Conservation (phyloP, 768 basidiomycete species). For the Mycena galericulata region DNA sequence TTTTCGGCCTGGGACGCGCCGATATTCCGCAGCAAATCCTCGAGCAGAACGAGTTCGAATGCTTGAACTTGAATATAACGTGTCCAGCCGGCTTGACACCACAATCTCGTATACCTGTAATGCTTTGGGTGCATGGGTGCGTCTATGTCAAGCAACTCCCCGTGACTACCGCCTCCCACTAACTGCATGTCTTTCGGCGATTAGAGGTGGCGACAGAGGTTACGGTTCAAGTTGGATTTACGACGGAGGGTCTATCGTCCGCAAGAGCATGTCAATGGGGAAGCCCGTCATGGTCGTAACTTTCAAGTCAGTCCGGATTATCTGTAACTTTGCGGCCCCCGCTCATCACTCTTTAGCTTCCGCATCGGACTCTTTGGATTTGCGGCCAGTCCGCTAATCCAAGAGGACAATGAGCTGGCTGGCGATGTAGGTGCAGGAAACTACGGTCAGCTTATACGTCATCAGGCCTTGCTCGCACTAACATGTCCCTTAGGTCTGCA, state of each 20-base stretch:
- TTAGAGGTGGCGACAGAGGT: conserved; percentile 78
- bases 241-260: conserved; percentile 79
- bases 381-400: conserved; percentile 73
- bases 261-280: conserved; percentile 68
- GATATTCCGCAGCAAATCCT: conserved; percentile 66
- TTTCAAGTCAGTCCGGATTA: conserved; percentile 69
- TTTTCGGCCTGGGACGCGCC: conserved; percentile 68
- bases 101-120: conserved; percentile 74
- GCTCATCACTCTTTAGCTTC: conserved; percentile 59
- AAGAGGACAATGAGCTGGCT: conserved; percentile 72
- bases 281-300: conserved; percentile 81
- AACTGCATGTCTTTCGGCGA: conserved; percentile 20
- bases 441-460: conserved; percentile 63
- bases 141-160: conserved; percentile 39
- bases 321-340: conserved; percentile 7
- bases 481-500: conserved; percentile 59
- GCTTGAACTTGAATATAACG: conserved; percentile 86
- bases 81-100: conserved; percentile 68
- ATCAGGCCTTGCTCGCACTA: conserved; percentile 12
- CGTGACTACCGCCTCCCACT: neutral
- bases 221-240: conserved; percentile 84
- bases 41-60: conserved; percentile 81
- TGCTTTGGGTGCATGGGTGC: conserved; percentile 91
- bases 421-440: conserved; percentile 83
- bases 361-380: conserved; percentile 83